Base-by-base conservation (phyloP, 2,329 filamentous ascomycete genomes). In the Pseudocercospora vitis region DNA sequence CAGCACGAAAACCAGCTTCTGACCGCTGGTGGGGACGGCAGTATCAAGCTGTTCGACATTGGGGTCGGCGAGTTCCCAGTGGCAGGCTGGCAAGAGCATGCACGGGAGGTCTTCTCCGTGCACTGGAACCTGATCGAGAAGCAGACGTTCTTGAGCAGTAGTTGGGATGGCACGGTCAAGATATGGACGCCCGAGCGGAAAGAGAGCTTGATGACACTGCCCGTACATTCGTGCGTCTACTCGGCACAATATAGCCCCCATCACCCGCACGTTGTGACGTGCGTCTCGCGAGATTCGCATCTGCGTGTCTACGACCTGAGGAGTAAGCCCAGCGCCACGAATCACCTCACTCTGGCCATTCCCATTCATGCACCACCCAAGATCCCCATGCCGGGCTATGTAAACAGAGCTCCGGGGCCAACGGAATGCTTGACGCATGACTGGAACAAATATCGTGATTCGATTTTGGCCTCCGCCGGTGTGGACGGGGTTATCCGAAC, bases 401-500 rank as follows among this genome's bases (percentile, higher is more conserved):
- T 71, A 4, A 69, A 71, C 1, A 63, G 70, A 0, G 70, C 71
- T 7, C 70, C 71, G 1, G 77, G 83, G n/a, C 90, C 91, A 0
- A 80, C 84, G 7, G 94, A 99, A 76, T 84, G 89, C 31, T 81
- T 99, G 26, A 96, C 91, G 0, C 94, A 97, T 73, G 94, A 99
- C 72, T 99, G 94, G 94, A 99, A 99, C 76, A 99, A 99, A 73
- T 99, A 99, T 74, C 83, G 88, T 32, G 84, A 91, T 61, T 87
- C 85, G 0, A 78, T 96, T 21, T 77, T 99, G 50, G 94, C 94
- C 0, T 90, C 90, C 0, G 94, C 84, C 1, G 92, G 94, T 50
- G 94, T 97, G 3, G 94, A 99, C 71, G 82, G 88, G 50, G 76
- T 87, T 14, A 86, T 99, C 56, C 85, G 94, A 44, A 94, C 88